Evolutionary conservation across 441 rosid genomes (phyloP), one percentile per base, ranked within the genome.

Genomic region (Biscutella laevigata): DNA sequence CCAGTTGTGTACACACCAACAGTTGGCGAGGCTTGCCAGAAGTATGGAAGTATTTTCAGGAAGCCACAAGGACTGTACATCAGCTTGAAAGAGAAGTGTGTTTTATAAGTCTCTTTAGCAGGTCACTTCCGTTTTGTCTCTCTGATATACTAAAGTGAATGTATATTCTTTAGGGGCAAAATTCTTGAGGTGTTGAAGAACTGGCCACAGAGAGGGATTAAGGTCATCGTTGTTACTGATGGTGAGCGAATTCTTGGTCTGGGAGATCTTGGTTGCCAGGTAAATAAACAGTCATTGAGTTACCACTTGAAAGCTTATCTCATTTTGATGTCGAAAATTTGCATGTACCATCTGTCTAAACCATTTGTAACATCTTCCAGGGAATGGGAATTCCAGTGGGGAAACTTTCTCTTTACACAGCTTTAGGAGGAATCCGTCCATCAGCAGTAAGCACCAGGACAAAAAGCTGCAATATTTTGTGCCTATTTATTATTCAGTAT

Each of bases 361-460:
- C 5, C n/a, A 12, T 25, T 61, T n/a, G 32, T 19, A 7, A 33
- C 5, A 4, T 54, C 3, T 62, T 41, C 39, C 79, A 91, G 94
- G 96, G 96, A 73, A 91, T 91, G 96, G 98, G 98, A 19, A 91
- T 91, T 63, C 98, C 98, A 44, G 96, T 91, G 3, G 96, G 98
- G 25, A 91, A 91, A 57, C 90, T 91, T 49, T 71, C 96, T 46
- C 76, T 91, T 6, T 91, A 91, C 66, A 85, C 96, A 24, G 96
- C 98, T 30, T 67, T 88, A 10, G 97, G 97, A 61, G 97, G 97
- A 51, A 53, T 88, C 57, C 88, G 84, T 57, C 95, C 97, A 26
- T 86, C 95, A 25, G 84, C 88, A 3, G 97, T 88, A 77, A 77
- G 86, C 38, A 43, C 40, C 28, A 8, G 36, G 16, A 36, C 16